Evolutionary conservation across 495 filamentous ascomycete genomes (phyloP).

Genomic region (Hyaloscypha finlandica): DNA sequence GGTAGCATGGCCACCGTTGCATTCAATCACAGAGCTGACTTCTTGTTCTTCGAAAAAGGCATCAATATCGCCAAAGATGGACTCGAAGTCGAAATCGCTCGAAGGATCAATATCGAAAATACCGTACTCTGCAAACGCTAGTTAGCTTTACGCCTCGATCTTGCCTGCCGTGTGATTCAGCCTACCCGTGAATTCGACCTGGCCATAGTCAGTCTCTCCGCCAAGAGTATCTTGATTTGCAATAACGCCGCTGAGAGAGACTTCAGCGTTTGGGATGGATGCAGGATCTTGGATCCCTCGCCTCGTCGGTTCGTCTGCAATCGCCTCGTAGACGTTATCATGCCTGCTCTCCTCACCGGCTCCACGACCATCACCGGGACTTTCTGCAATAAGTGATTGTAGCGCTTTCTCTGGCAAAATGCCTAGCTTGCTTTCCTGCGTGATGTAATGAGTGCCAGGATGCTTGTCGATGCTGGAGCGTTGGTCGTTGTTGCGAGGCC

Average conservation of each 20-base stretch:
- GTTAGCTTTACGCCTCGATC: constrained; percentile 15
- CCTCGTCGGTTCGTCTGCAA: no score
- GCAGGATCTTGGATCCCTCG: no score
- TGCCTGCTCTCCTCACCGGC: no score
- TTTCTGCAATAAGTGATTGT: constrained; percentile 6
- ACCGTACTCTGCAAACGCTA: constrained; percentile 13
- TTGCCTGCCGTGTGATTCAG: constrained; percentile 8
- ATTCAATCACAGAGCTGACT: constrained; percentile 19
- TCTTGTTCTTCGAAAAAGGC: constrained; percentile 18
- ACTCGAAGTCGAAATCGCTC: constrained; percentile 19
- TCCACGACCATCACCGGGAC: background rate
- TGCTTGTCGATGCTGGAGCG: constrained; percentile 2
- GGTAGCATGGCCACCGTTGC: constrained; percentile 9
- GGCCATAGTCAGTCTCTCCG: no score
- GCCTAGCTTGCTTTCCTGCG: constrained; percentile 5
- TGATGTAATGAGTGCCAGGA: background rate
- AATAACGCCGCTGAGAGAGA: no score
- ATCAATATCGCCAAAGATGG: constrained; percentile 18
- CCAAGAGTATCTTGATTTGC: no score
- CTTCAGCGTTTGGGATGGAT: no score
- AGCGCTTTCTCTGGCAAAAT: constrained; percentile 11
- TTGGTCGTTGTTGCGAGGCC: background rate
- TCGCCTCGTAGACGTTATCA: no score
- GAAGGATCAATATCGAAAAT: constrained; percentile 9
- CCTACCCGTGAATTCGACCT: constrained; percentile 10